These are phyloP conservation scores for Dispira parvispora DNA, from an alignment of 192 early-diverging fungal genomes.

Conservation along the genomic window DNA sequence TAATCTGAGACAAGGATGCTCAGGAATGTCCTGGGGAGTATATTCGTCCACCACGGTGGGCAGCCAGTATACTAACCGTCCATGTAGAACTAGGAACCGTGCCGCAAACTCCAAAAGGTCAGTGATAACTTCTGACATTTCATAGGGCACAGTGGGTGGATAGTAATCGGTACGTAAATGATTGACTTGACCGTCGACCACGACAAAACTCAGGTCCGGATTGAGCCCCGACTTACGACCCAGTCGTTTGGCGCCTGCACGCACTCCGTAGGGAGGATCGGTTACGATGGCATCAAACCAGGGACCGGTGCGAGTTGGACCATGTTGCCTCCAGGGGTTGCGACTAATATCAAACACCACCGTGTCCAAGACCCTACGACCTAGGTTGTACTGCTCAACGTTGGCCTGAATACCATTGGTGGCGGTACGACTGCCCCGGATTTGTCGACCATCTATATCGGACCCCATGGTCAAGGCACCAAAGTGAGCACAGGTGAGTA, in stretches of 20 bases:
- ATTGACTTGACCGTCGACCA: conserved; percentile 21
- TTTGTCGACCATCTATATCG: conserved; percentile 97
- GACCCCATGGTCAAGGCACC: conserved; percentile 81
- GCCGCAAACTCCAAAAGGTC: conserved; percentile 79
- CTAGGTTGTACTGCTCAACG: conserved; percentile 63
- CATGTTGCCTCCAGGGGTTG: conserved; percentile 52
- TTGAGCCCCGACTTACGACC: conserved; percentile 35
- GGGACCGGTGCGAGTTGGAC: conserved; percentile 11
- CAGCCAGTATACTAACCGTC: conserved; percentile 90
- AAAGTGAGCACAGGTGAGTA: conserved; percentile 88
- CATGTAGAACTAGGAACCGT: conserved; percentile 52
- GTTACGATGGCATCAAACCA: conserved; percentile 87
- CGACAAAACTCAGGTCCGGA: conserved; percentile 15
- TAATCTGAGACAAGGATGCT: conserved; percentile 61
- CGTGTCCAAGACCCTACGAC: conserved; percentile 55
- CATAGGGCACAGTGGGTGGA: conserved; percentile 87
- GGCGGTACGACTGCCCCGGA: conserved; percentile 52
- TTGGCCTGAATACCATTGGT: conserved; percentile 52
- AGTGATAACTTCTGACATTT: conserved; percentile 74
- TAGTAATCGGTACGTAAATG: conserved; percentile 44
- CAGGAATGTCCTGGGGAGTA: conserved; percentile 57
- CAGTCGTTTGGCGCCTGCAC: conserved; percentile 87
- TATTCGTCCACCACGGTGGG: conserved; percentile 83
- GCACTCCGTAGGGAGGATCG: conserved; percentile 91
- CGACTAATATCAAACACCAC: conserved; percentile 76